Evolutionary conservation across 2,329 filamentous ascomycete genomes (phyloP), one percentile per base, ranked within the genome.

Genomic region (Epichloe coenophiala): DNA sequence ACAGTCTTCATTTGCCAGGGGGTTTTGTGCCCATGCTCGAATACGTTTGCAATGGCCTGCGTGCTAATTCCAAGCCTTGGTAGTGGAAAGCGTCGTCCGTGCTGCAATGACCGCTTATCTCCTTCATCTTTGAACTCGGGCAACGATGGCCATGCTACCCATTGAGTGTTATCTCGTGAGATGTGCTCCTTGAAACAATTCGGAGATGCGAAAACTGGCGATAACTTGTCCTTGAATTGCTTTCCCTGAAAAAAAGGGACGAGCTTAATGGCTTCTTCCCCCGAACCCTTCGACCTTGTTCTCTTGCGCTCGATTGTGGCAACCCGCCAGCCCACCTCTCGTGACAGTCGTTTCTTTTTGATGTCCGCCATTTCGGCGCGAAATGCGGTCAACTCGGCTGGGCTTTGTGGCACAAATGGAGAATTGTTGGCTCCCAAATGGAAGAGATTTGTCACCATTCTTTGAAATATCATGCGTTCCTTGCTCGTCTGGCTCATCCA

Each of bases 401-500:
- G 62, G 9, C 35, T 66, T 42, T 62, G 60, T 9, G 69, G 69
- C 5, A 69, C 52, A 45, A 64, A 67, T 1, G 68, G 67, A 0
- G 68, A 71, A 12, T 63, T 61, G 44, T 63, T 60, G 2, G 63
- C 62, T n/a, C 63, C 58, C 47, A 68, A 64, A 45, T 65, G 62
- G 19, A 59, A 61, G 47, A 71, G 52, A 43, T 65, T 65, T n/a
- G 59, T 55, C 56, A 59, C 57, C 58, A 66, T 59, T 53, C 61
- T 69, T n/a, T 64, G 57, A 50, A 67, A 70, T 4, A 54, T 58
- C 33, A 55, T 58, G n/a, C 63, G 61, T 46, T 66, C 64, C 41
- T 60, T 61, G 19, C 62, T 63, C 39, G 62, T 60, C 9, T 59
- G 52, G 54, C 66, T 70, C n/a, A 62, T 57, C 68, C 68, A 71